Evolutionary conservation across 2,329 filamentous ascomycete genomes (phyloP).

Genomic region (Cladosporium sp.): DNA sequence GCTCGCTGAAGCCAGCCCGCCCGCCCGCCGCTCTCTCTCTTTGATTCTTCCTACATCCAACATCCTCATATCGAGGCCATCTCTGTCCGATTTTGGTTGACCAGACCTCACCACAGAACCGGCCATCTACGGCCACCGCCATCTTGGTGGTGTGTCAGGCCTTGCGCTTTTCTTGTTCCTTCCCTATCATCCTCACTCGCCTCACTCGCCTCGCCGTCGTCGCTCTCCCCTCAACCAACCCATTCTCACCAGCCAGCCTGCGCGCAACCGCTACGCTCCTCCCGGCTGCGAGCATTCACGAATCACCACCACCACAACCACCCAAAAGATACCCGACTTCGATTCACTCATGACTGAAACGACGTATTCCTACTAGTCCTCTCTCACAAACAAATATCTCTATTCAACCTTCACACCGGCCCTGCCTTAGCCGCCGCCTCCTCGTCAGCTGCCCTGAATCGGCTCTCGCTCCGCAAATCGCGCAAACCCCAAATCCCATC

Average conservation of each 20-base stretch:
- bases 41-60: conserved; percentile 6
- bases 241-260: not conserved
- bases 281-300: not conserved
- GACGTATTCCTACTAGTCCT: conserved; percentile 2
- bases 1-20: not conserved
- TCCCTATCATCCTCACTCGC: not conserved
- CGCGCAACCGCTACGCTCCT: not conserved
- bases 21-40: not conserved
- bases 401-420: conserved; percentile 7
- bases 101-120: conserved; percentile 11
- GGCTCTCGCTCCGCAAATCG: conserved; percentile 14
- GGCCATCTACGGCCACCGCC: conserved; percentile 32
- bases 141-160: conserved; percentile 31
- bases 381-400: conserved; percentile 9
- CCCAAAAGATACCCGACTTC: conserved; percentile 16
- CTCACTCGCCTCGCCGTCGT: not conserved
- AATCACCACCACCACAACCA: not conserved
- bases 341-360: conserved; percentile 12
- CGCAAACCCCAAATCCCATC: conserved; percentile 12
- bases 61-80: conserved; percentile 11
- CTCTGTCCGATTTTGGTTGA: conserved; percentile 12
- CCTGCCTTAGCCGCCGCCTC: not conserved
- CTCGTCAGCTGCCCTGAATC: conserved; percentile 3
- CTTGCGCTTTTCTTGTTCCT: conserved; percentile 20
- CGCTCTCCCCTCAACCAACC: not conserved